Conservation (phyloP, 1,284 basidiomycete genomes). For the Malassezia sp. region DNA sequence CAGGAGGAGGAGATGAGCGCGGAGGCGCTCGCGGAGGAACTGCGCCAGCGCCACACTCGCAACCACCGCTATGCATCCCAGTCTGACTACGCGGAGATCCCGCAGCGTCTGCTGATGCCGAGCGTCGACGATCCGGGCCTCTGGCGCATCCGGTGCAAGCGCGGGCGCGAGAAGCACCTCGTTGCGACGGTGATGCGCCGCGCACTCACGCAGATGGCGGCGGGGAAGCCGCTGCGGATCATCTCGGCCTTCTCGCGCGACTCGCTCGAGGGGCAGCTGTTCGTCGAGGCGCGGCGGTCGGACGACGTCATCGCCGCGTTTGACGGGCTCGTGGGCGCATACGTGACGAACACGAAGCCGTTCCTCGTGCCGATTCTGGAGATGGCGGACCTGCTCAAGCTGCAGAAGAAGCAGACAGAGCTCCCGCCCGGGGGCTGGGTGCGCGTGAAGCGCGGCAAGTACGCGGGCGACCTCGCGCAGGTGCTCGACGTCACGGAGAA, state of each 20-base stretch:
- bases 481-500: slow-evolving; percentile 86
- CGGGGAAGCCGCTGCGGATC: slow-evolving; percentile 65
- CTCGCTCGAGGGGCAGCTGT: slow-evolving; percentile 86
- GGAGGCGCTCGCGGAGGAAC: slow-evolving; percentile 71
- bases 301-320: slow-evolving; percentile 76
- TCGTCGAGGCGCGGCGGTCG: slow-evolving; percentile 80
- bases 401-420: slow-evolving; percentile 82
- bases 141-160: slow-evolving; percentile 91
- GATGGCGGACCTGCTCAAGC: slow-evolving; percentile 90
- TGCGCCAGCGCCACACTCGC: slow-evolving; percentile 65
- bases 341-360: slow-evolving; percentile 57
- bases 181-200: slow-evolving; percentile 91
- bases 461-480: slow-evolving; percentile 87
- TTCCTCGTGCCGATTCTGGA: slow-evolving; percentile 89
- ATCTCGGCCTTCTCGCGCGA: slow-evolving; percentile 89
- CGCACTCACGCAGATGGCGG: slow-evolving; percentile 53
- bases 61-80: slow-evolving; percentile 47
- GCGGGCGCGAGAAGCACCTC: slow-evolving; percentile 80
- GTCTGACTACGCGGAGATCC: slow-evolving; percentile 62
- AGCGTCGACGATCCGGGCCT: slow-evolving; percentile 87
- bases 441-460: slow-evolving; percentile 82
- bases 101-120: slow-evolving; percentile 91
- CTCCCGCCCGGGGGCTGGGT: slow-evolving; percentile 86
- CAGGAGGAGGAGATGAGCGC: slow-evolving; percentile 72
- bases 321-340: slow-evolving; percentile 82